These are phyloP conservation scores for Eragrostis nindensis DNA, from an alignment of 176 grass and related monocot genomes.

Conservation along the genomic window DNA sequence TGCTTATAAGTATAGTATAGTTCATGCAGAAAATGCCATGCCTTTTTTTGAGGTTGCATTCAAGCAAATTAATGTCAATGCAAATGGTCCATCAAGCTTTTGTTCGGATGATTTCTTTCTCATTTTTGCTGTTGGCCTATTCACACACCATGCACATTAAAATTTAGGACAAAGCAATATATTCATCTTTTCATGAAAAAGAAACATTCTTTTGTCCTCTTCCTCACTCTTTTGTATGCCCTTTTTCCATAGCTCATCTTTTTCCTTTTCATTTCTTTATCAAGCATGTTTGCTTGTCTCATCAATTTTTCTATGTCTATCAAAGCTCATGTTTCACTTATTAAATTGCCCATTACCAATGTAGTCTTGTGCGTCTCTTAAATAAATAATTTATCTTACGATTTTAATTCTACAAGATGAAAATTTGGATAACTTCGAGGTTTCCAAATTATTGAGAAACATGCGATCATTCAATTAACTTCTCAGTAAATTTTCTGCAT, in stretches of 20 bases:
- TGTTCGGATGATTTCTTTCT: not conserved
- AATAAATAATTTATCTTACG: not conserved
- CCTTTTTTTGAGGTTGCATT: not conserved
- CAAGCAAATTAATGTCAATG: not conserved
- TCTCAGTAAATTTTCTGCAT: not conserved
- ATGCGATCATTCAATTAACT: not conserved
- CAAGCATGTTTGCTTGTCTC: not conserved
- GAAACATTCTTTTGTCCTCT: not conserved
- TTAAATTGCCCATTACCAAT: not conserved
- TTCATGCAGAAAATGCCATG: not conserved
- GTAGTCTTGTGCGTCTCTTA: no score
- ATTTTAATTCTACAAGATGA: not conserved
- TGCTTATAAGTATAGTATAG: not conserved
- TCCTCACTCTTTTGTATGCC: not conserved
- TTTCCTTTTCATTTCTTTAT: slow-evolving; percentile 7
- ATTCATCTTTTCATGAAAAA: not conserved
- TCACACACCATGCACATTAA: not conserved
- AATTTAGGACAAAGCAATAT: not conserved
- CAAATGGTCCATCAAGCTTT: not conserved
- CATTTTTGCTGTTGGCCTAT: not conserved
- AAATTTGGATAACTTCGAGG: not conserved
- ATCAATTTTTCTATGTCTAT: not conserved
- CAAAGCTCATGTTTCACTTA: not conserved
- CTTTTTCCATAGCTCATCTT: not conserved
- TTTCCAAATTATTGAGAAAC: no score